Evolutionary conservation across 441 rosid species (phyloP).

Genomic region (Pelargonium myrrhifolium): DNA sequence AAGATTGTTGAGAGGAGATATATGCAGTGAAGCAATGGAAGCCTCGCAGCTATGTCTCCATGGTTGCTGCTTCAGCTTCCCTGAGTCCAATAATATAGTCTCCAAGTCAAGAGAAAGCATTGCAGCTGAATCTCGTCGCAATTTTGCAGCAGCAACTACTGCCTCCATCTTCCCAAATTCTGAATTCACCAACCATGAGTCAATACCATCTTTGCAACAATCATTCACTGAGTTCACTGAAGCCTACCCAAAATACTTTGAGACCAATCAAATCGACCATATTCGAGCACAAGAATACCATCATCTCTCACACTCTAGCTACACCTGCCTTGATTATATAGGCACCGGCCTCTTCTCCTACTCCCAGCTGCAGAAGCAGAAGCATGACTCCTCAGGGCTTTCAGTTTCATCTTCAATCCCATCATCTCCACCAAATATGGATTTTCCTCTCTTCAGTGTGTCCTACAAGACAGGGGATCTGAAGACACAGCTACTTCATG

Average conservation of each 20-base stretch:
- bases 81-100: constrained; percentile 29
- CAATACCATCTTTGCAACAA: constrained; percentile 59
- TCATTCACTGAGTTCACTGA: constrained; percentile 55
- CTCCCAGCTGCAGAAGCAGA: constrained; percentile 44
- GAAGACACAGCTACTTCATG: constrained; percentile 70
- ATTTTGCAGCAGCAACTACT: constrained; percentile 47
- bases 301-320: constrained; percentile 52
- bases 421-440: constrained; percentile 24
- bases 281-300: constrained; percentile 57
- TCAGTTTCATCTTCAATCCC: constrained; percentile 21
- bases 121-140: constrained; percentile 48
- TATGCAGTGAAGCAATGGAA: constrained; percentile 41
- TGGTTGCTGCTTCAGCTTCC: constrained; percentile 47
- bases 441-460: constrained; percentile 65
- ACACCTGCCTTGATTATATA: constrained; percentile 82
- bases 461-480: constrained; percentile 69
- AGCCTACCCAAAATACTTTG: constrained; percentile 53
- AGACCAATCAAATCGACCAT: constrained; percentile 46
- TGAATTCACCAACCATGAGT: constrained; percentile 63
- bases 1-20: neutral
- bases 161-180: constrained; percentile 62
- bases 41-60: constrained; percentile 37
- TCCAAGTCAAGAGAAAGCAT: constrained; percentile 22
- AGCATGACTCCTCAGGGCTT: constrained; percentile 36
- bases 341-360: constrained; percentile 81